Evolutionary conservation across 2,329 filamentous ascomycete species (phyloP).

Genomic region (Neonectria sp.): DNA sequence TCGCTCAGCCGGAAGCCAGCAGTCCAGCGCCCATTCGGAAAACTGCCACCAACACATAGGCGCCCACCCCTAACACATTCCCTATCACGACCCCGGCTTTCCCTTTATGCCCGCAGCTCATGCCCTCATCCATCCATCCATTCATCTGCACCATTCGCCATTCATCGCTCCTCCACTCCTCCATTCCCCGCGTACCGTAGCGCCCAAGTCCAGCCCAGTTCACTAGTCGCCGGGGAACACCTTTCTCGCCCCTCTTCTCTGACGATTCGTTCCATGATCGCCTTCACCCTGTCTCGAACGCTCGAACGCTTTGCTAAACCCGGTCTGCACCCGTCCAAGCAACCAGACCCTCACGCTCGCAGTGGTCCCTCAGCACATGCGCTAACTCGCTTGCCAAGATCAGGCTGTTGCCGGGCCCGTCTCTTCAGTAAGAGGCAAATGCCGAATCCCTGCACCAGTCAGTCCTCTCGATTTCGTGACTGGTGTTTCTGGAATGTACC

Average conservation of each 20-base stretch:
- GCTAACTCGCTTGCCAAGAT: slow-evolving; percentile 16
- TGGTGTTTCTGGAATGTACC: slow-evolving; percentile 9
- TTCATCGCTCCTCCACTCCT: not conserved
- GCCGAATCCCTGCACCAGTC: slow-evolving; percentile 26
- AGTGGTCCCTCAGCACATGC: not conserved
- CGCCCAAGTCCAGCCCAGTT: slow-evolving; percentile 10
- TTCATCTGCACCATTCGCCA: not conserved
- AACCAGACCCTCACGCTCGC: slow-evolving; percentile 6
- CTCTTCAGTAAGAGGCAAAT: slow-evolving; percentile 25
- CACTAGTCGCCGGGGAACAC: not conserved
- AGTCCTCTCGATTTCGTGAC: not conserved
- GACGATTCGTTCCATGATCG: slow-evolving; percentile 20
- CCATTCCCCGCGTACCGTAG: not conserved
- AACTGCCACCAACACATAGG: slow-evolving; percentile 13
- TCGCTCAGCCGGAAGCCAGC: slow-evolving; percentile 25
- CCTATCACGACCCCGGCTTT: slow-evolving; percentile 11
- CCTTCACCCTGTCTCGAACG: slow-evolving; percentile 10
- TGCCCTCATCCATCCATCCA: slow-evolving; percentile 30
- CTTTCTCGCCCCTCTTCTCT: slow-evolving; percentile 6
- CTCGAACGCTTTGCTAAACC: slow-evolving; percentile 1
- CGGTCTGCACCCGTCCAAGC: not conserved
- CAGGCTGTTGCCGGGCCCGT: slow-evolving; percentile 13
- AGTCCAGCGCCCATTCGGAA: slow-evolving; percentile 23
- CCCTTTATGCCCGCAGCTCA: slow-evolving; percentile 15
- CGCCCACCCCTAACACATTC: slow-evolving; percentile 31